These are phyloP conservation scores for Begonia peltatifolia DNA, from an alignment of 306 rosid genomes.

Conservation along the genomic window DNA sequence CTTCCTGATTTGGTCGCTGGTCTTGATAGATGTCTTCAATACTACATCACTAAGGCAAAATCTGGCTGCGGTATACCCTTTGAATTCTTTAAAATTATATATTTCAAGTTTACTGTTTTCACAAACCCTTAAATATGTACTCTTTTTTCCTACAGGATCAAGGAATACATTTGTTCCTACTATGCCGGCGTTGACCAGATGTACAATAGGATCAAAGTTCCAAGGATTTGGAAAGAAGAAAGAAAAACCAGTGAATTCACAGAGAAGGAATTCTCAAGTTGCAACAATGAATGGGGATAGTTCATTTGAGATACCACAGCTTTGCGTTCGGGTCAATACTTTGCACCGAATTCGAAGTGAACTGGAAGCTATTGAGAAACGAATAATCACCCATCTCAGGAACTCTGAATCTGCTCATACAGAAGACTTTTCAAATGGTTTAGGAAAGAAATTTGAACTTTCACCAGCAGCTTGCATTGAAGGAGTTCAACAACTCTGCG, in stretches of 20 bases:
- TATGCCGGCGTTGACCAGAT: slow-evolving; percentile 88
- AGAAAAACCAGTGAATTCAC: slow-evolving; percentile 72
- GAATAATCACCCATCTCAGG: slow-evolving; percentile 70
- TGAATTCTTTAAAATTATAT: slow-evolving; percentile 7
- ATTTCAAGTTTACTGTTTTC: not conserved
- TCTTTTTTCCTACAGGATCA: slow-evolving; percentile 45
- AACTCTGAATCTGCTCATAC: slow-evolving; percentile 84
- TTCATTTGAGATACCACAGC: slow-evolving; percentile 61
- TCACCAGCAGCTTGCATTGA: slow-evolving; percentile 79
- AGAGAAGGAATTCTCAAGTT: slow-evolving; percentile 77
- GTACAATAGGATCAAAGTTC: slow-evolving; percentile 70
- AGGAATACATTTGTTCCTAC: slow-evolving; percentile 73
- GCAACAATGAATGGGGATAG: slow-evolving; percentile 72
- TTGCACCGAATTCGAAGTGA: slow-evolving; percentile 74
- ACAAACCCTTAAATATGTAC: slow-evolving; percentile 5
- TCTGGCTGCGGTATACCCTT: slow-evolving; percentile 76
- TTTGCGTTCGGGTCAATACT: slow-evolving; percentile 77
- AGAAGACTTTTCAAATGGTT: slow-evolving; percentile 80
- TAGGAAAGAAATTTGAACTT: slow-evolving; percentile 67
- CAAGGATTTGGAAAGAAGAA: slow-evolving; percentile 97
- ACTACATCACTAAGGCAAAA: slow-evolving; percentile 59
- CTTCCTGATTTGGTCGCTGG: slow-evolving; percentile 91
- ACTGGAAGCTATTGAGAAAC: slow-evolving; percentile 79
- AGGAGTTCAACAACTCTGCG: slow-evolving; percentile 87
- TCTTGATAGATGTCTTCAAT: slow-evolving; percentile 88